Percentiles rank a stretch among this genome's conserved stretches.
These are phyloP conservation scores for Aeschynomene evenia DNA, from an alignment of 306 rosid species.

Conservation along the genomic window DNA sequence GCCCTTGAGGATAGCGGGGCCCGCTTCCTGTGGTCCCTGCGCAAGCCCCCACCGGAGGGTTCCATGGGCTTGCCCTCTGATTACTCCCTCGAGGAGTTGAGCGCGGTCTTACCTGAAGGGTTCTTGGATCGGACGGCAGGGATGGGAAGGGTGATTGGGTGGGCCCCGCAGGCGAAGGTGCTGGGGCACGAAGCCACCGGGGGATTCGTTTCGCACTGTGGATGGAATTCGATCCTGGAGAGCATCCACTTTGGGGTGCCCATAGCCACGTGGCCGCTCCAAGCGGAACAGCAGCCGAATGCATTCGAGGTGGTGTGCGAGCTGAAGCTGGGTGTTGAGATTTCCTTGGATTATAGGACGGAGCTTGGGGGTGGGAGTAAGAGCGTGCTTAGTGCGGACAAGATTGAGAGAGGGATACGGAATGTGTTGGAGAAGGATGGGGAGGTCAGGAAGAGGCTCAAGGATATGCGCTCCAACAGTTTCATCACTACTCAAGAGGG, in stretches of 20 bases:
- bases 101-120: conserved; percentile 41
- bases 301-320: conserved; percentile 42
- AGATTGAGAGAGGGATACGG: conserved; percentile 42
- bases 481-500: conserved; percentile 23
- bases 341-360: conserved; percentile 21
- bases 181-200: conserved; percentile 45
- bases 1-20: conserved; percentile 31
- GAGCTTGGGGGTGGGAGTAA: neutral
- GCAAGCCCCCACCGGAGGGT: conserved; percentile 36
- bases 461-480: conserved; percentile 38
- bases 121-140: conserved; percentile 47
- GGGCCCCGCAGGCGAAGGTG: conserved; percentile 57
- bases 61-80: neutral
- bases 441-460: conserved; percentile 32
- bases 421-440: conserved; percentile 31
- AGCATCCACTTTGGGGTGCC: conserved; percentile 58
- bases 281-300: conserved; percentile 53
- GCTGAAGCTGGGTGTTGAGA: conserved; percentile 39
- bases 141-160: conserved; percentile 44
- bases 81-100: neutral
- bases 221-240: conserved; percentile 59
- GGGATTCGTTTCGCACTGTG: conserved; percentile 60
- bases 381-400: conserved; percentile 20
- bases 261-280: conserved; percentile 49
- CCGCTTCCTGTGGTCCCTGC: conserved; percentile 43